A percentile compares a stretch with the other conserved stretches of the same genome.
Evolutionary conservation across 352 stramenopile genomes (phyloP).

Genomic region (Phytophthora ramorum): DNA sequence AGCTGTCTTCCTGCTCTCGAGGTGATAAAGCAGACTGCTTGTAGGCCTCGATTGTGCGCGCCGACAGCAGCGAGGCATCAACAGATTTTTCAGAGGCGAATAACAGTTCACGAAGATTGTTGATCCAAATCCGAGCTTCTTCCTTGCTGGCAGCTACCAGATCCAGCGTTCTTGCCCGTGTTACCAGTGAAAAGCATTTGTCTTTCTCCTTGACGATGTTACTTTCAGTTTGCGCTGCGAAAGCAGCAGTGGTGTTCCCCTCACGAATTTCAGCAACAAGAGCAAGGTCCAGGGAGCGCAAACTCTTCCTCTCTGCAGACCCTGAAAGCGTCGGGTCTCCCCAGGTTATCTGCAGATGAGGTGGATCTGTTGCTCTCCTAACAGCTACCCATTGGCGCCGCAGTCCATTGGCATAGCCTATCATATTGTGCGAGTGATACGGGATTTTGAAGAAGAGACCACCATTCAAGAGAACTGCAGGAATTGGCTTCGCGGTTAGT

Average conservation of each 20-base stretch:
- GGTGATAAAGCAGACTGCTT: slow-evolving; percentile 50
- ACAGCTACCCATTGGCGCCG: slow-evolving; percentile 77
- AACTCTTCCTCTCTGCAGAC: slow-evolving; percentile 41
- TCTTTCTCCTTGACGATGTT: slow-evolving; percentile 47
- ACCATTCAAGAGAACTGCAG: slow-evolving; percentile 56
- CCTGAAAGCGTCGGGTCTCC: slow-evolving; percentile 59
- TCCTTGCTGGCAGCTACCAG: slow-evolving; percentile 83
- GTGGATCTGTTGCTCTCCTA: slow-evolving; percentile 9
- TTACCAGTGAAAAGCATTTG: slow-evolving; percentile 82
- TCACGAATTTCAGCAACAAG: slow-evolving; percentile 67
- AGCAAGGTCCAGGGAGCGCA: slow-evolving; percentile 46
- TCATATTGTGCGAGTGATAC: slow-evolving; percentile 64
- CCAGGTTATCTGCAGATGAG: slow-evolving; percentile 69
- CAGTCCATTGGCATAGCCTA: slow-evolving; percentile 36
- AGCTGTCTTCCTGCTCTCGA: slow-evolving; percentile 11
- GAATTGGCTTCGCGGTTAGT: slow-evolving; percentile 37
- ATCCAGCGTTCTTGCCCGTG: slow-evolving; percentile 67
- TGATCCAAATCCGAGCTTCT: slow-evolving; percentile 70
- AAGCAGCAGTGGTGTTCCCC: slow-evolving; percentile 66
- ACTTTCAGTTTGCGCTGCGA: slow-evolving; percentile 55
- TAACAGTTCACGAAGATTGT: slow-evolving; percentile 50
- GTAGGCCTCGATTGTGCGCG: slow-evolving; percentile 57
- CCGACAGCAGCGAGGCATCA: slow-evolving; percentile 30
- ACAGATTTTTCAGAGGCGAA: slow-evolving; percentile 24
- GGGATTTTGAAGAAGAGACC: slow-evolving; percentile 83